Conservation (phyloP, 768 basidiomycete genomes). For the Lactarius evosmus region DNA sequence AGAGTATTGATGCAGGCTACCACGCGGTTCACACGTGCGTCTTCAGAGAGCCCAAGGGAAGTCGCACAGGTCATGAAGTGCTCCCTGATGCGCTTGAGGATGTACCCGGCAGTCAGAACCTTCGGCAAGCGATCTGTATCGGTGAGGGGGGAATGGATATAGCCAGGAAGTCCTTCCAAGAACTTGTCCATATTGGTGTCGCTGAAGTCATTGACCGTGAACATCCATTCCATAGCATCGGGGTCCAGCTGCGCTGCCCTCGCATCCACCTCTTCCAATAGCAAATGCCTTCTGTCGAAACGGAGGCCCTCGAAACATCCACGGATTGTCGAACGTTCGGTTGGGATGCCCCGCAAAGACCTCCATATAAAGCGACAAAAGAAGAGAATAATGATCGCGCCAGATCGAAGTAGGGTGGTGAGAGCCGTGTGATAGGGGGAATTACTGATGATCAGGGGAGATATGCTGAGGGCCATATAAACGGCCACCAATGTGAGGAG, state of each 20-base stretch:
- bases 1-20: slow-evolving; percentile 2
- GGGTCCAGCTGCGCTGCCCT: neutral
- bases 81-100: slow-evolving; percentile 1
- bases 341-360: neutral
- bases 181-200: slow-evolving; percentile 17
- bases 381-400: neutral
- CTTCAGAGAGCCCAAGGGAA: neutral
- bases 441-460: slow-evolving; percentile 10
- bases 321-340: neutral
- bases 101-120: neutral
- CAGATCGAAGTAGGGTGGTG: slow-evolving; percentile 1
- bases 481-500: neutral
- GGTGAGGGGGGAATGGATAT: slow-evolving; percentile 2
- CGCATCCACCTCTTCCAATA: neutral
- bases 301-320: neutral
- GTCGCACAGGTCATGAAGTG: slow-evolving; percentile 12
- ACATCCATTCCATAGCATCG: slow-evolving; percentile 14
- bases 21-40: neutral
- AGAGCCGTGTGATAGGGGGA: slow-evolving; percentile 21
- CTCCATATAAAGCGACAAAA: neutral
- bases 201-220: slow-evolving; percentile 7
- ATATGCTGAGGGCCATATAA: slow-evolving; percentile 14
- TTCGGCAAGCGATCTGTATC: neutral
- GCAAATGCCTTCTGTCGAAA: neutral
- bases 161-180: slow-evolving; percentile 12